A percentile compares a stretch with the other conserved stretches of the same genome.
phyloP scores from a whole-genome alignment of 2,329 filamentous ascomycete genomes.

The Penicillium palitans region DNA sequence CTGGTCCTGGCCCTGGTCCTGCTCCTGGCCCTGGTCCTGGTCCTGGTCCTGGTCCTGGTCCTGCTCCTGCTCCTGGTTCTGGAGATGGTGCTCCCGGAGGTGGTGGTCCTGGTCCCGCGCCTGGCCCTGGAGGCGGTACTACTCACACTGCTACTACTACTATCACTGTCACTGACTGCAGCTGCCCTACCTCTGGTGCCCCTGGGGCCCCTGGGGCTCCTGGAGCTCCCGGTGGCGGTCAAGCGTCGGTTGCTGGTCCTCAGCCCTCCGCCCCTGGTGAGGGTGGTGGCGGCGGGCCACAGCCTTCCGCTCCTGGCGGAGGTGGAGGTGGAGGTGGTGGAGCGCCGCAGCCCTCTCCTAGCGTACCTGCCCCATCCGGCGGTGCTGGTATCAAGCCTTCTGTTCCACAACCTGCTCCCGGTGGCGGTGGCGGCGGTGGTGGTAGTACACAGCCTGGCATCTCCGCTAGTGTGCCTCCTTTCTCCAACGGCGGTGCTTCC shows the following conservation, averaged over 20 bases:
- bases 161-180: conserved; percentile 24
- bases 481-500: neutral
- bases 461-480: neutral
- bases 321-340: neutral
- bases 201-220: conserved; percentile 9
- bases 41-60: neutral
- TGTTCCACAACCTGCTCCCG: neutral
- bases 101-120: neutral
- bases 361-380: neutral
- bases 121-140: neutral
- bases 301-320: neutral
- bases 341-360: neutral
- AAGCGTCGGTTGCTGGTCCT: neutral
- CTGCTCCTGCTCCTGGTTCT: neutral
- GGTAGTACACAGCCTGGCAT: neutral
- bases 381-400: neutral
- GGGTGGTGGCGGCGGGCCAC: neutral
- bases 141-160: conserved; percentile 20
- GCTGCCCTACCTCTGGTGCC: conserved; percentile 15
- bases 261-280: conserved; percentile 4
- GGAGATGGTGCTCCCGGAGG: neutral
- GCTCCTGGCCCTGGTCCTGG: neutral
- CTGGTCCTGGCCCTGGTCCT: neutral
- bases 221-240: neutral
- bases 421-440: neutral